Percentiles rank a stretch among this genome's conserved stretches.
Evolutionary conservation across 1,139 yeast genomes (phyloP).

Genomic region (Candida albicans): DNA sequence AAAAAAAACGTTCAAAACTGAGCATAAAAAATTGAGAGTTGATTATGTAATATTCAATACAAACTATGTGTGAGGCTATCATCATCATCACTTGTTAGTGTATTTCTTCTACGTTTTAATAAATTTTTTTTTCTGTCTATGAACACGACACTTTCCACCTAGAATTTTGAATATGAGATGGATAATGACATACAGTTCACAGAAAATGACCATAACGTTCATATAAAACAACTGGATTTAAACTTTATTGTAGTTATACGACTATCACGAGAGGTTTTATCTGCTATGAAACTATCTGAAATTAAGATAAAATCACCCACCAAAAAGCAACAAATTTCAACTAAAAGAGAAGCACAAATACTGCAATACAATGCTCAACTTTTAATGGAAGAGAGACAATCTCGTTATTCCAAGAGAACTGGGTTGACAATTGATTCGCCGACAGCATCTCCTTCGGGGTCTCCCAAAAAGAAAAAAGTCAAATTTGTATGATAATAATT

Average conservation of each 20-base stretch:
- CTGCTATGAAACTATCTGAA: slow-evolving; percentile 11
- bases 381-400: slow-evolving; percentile 25
- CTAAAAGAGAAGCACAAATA: slow-evolving; percentile 29
- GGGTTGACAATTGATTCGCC: background rate
- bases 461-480: slow-evolving; percentile 9
- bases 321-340: slow-evolving; percentile 19
- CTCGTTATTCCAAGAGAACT: slow-evolving; percentile 24
- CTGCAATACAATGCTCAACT: slow-evolving; percentile 26
- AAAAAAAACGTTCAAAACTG: no score
- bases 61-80: no score
- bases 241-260: slow-evolving; percentile 4
- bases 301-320: slow-evolving; percentile 16
- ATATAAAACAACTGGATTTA: background rate
- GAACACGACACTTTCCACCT: no score
- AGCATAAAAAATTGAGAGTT: no score
- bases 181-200: background rate
- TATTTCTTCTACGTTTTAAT: no score
- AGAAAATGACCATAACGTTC: background rate
- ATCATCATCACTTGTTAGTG: no score
- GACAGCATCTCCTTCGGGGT: background rate
- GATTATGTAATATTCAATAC: no score
- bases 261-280: slow-evolving; percentile 9
- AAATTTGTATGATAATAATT: slow-evolving; percentile 7
- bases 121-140: no score
- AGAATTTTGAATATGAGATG: background rate